A percentile compares a stretch with the other conserved stretches of the same genome.
phyloP scores from a whole-genome alignment of 2,329 filamentous ascomycete species.

The Pseudogymnoascus sp. region DNA sequence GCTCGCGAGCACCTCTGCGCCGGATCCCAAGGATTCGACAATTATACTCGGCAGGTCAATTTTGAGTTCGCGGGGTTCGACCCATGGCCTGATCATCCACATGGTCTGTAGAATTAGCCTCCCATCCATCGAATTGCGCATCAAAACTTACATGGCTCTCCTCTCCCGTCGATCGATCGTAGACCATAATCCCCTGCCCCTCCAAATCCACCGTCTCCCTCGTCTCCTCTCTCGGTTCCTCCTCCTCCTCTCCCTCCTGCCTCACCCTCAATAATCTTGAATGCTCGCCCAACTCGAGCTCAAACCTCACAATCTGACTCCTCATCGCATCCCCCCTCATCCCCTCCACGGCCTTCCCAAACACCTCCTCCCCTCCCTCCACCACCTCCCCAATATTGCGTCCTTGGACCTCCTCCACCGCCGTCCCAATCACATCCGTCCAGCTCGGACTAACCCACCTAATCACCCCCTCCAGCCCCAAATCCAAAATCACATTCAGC shows the following conservation, averaged over 20 bases:
- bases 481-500: slow-evolving; percentile 89
- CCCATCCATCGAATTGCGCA: slow-evolving; percentile 11
- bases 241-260: slow-evolving; percentile 32
- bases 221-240: slow-evolving; percentile 33
- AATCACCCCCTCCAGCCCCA: slow-evolving; percentile 81
- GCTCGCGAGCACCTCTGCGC: slow-evolving; percentile 87
- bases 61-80: slow-evolving; percentile 81
- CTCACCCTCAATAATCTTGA: slow-evolving; percentile 49
- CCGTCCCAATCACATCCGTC: slow-evolving; percentile 82
- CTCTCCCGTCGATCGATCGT: slow-evolving; percentile 75
- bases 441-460: slow-evolving; percentile 97
- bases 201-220: slow-evolving; percentile 67
- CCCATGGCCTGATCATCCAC: slow-evolving; percentile 98
- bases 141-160: slow-evolving; percentile 73
- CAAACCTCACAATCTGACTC: slow-evolving; percentile 82
- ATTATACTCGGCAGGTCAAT: slow-evolving; percentile 86
- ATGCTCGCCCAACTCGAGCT: slow-evolving; percentile 58
- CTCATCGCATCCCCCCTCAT: slow-evolving; percentile 90
- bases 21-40: slow-evolving; percentile 87
- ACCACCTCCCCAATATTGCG: slow-evolving; percentile 72
- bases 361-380: slow-evolving; percentile 68
- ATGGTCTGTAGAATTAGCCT: slow-evolving; percentile 60
- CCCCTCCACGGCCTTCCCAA: slow-evolving; percentile 73
- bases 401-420: slow-evolving; percentile 63
- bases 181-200: slow-evolving; percentile 97